Evolutionary conservation across 176 grass and related monocot genomes (phyloP), one percentile per base, ranked within the genome.

Genomic region (Oryza punctata): DNA sequence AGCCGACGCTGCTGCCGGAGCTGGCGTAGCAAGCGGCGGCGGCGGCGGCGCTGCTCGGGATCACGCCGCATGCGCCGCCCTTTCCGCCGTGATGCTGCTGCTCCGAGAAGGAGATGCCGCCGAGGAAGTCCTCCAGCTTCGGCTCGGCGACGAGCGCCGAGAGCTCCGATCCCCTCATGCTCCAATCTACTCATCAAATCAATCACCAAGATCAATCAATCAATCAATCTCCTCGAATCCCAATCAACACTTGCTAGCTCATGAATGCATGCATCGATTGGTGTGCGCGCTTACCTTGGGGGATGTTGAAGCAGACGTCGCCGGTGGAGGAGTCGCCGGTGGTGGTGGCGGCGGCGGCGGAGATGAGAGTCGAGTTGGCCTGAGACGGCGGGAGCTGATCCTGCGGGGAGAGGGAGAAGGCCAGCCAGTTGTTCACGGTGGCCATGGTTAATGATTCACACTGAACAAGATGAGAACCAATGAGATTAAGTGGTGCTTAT

Each of bases 101-200:
- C 73, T 92, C 96, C 1, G 91, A 78, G 46, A 94, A 99, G 23
- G 93, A 92, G 78, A 93, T 82, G 30, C 91, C 89, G 6, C 96
- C 96, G 1, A 99, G 93, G 78, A 99, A 99, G 65, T 99, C 96
- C 87, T 99, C 96, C 33, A 99, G 91, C 81, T 99, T 99, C 3
- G 96, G 96, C 81, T 94, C 88, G 21, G 78, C 76, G 10, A 99
- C 89, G 4, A 99, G 91, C 38, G 87, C 91, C 1, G 96, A 96
- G n/a, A 99, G 87, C 89, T 99, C 96, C 0, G 96, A 93, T 86
- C 87, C 89, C 87, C 94, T 98, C 96, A 91, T 90, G 85, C 50
- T 86, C 96, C 96, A 99, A 40, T 99, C 96, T 99, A 73, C 24
- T 60, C 29, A 44, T 13, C 10, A 78, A 81, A 76, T 16, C 52